Evolutionary conservation across 2,329 filamentous ascomycete species (phyloP), one percentile per base, ranked within the genome.

Genomic region (Aspergillus floridensis): DNA sequence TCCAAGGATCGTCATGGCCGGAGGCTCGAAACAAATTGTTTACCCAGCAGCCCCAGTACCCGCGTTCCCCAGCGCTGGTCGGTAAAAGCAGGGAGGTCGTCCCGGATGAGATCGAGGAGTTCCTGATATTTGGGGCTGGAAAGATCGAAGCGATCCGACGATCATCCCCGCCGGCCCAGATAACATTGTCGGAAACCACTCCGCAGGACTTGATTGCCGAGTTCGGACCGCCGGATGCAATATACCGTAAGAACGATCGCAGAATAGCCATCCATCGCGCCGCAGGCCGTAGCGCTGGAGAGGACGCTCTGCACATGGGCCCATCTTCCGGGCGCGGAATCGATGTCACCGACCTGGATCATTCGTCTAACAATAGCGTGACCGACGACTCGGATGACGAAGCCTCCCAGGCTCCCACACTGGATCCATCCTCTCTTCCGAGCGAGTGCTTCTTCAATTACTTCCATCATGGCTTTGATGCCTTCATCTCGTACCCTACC

Each of bases 401-500:
- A 31, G 64, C 72, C 54, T 74, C 76, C 31, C 80, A 64, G 79
- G 81, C 72, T 66, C 87, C 76, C 3, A 85, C 87, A 1, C 84
- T 86, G 4, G 91, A 96, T 72, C 77, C 80, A 41, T 72, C 74
- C 5, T 73, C 72, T 6, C 63, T 77, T n/a, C 72, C 76, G 3
- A 72, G 77, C 7, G 81, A 84, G 68, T 92, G 88, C 65, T 99
- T 98, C 73, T 97, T 95, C 77, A 98, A 98, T 74, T 99, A 99
- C 74, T 99, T 97, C 72, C 89, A 93, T 65, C 88, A 96, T 63
- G 95, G 95, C 1, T 96, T 99, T 70, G 95, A 99, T 74, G 85
- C 97, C 10, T 82, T 98, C 5, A 85, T 99, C n/a, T 96, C 93
- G 0, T 86, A 87, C 31, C 89, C 91, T 0, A 86, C 85, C 0